Evolutionary conservation across 2,329 filamentous ascomycete genomes (phyloP).

Genomic region (Monilinia vaccinii-corymbosi): DNA sequence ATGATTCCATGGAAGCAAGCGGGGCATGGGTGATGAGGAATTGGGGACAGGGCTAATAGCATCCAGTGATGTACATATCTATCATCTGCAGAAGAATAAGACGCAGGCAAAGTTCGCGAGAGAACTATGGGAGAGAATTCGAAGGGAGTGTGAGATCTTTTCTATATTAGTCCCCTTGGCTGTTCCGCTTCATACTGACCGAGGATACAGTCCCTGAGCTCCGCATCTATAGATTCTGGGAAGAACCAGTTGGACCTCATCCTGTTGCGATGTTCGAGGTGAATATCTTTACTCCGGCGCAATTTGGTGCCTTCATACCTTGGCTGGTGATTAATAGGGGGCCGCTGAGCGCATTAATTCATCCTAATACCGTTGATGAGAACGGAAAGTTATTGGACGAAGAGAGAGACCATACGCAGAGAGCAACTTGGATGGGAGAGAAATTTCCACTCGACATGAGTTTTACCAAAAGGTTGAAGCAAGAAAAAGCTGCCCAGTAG

Average conservation of each 20-base stretch:
- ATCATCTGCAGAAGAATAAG: conserved; percentile 59
- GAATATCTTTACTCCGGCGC: conserved; percentile 73
- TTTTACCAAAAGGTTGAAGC: conserved; percentile 34
- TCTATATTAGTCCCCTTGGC: neutral
- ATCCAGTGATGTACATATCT: conserved; percentile 69
- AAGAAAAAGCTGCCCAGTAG: neutral
- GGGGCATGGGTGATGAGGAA: neutral
- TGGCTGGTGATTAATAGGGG: conserved; percentile 80
- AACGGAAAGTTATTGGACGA: conserved; percentile 31
- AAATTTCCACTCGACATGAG: conserved; percentile 50
- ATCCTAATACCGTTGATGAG: conserved; percentile 68
- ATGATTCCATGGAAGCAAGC: neutral
- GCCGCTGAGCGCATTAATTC: conserved; percentile 67
- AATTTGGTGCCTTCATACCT: conserved; percentile 81
- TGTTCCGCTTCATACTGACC: neutral
- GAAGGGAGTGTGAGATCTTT: conserved; percentile 59
- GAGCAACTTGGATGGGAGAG: conserved; percentile 68
- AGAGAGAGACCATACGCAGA: conserved; percentile 39
- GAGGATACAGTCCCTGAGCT: conserved; percentile 63
- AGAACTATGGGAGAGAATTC: conserved; percentile 68
- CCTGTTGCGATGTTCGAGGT: conserved; percentile 87
- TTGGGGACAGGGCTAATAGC: neutral
- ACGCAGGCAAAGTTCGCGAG: conserved; percentile 58
- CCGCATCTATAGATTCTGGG: conserved; percentile 70
- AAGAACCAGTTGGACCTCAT: conserved; percentile 72